These are phyloP conservation scores for Epichloe scottii DNA, from an alignment of 2,329 filamentous ascomycete species.

Conservation along the genomic window DNA sequence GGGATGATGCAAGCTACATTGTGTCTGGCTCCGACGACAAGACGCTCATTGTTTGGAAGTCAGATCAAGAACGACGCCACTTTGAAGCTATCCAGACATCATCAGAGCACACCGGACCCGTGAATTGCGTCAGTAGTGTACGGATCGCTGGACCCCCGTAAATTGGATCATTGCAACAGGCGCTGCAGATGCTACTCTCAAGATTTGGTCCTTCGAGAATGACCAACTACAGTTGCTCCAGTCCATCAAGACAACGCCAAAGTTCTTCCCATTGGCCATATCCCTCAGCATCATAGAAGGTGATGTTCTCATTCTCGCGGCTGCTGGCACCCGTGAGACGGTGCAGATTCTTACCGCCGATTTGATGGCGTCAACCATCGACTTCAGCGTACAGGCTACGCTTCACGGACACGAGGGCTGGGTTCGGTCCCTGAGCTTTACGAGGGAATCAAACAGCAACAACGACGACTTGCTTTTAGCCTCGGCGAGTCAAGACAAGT, in stretches of 20 bases:
- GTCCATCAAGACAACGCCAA: slow-evolving; percentile 59
- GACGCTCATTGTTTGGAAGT: slow-evolving; percentile 59
- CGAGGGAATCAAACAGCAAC: slow-evolving; percentile 41
- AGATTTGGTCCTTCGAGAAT: slow-evolving; percentile 53
- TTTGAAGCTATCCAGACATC: slow-evolving; percentile 36
- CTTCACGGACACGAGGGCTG: slow-evolving; percentile 88
- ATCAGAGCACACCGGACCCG: slow-evolving; percentile 55
- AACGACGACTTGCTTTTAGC: slow-evolving; percentile 66
- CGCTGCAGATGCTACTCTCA: slow-evolving; percentile 62
- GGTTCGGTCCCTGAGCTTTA: slow-evolving; percentile 78
- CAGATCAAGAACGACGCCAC: slow-evolving; percentile 12
- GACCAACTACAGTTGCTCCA: slow-evolving; percentile 45
- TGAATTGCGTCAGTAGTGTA: slow-evolving; percentile 54
- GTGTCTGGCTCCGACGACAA: slow-evolving; percentile 76
- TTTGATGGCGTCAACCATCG: slow-evolving; percentile 20
- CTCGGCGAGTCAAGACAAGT: slow-evolving; percentile 95
- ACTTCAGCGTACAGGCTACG: slow-evolving; percentile 62
- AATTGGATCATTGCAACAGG: slow-evolving; percentile 59
- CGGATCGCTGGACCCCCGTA: slow-evolving; percentile 15
- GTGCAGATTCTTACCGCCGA: slow-evolving; percentile 67
- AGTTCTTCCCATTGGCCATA: slow-evolving; percentile 70
- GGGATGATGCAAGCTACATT: slow-evolving; percentile 41
- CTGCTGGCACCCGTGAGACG: slow-evolving; percentile 72
- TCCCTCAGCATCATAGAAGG: slow-evolving; percentile 50
- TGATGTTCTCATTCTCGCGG: slow-evolving; percentile 55